A percentile compares a stretch with the other conserved stretches of the same genome.
Conservation (phyloP, 164 flowering plant genomes). For the Cinnamomum chago region DNA sequence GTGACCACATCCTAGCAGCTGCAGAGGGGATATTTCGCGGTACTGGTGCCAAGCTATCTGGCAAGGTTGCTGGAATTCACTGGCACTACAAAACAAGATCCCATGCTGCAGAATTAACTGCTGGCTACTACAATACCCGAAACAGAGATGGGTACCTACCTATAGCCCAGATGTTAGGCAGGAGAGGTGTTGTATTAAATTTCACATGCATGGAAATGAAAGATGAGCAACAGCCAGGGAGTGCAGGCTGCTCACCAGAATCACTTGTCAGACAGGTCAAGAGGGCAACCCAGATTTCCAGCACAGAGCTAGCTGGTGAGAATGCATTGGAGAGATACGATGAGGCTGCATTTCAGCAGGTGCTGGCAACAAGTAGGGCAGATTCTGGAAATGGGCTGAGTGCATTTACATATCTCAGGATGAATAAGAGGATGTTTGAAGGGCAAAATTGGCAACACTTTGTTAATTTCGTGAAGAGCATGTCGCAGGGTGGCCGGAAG, state of each 20-base stretch:
- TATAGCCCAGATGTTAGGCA: conserved; percentile 58
- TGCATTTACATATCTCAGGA: conserved; percentile 77
- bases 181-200: conserved; percentile 61
- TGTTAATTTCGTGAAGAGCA: conserved; percentile 65
- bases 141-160: conserved; percentile 69
- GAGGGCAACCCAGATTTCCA: conserved; percentile 51
- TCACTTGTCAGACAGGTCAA: conserved; percentile 76
- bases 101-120: conserved; percentile 91
- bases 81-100: conserved; percentile 88
- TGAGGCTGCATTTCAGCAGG: conserved; percentile 55
- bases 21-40: conserved; percentile 66
- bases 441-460: conserved; percentile 73
- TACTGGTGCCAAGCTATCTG: conserved; percentile 75
- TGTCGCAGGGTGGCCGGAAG: conserved; percentile 69
- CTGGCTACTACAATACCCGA: conserved; percentile 89
- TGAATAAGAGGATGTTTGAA: conserved; percentile 83
- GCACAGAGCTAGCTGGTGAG: conserved; percentile 80
- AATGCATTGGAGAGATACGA: conserved; percentile 92
- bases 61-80: conserved; percentile 88
- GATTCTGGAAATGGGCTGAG: conserved; percentile 70
- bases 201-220: conserved; percentile 98
- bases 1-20: conserved; percentile 57
- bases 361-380: conserved; percentile 63
- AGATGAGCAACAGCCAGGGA: conserved; percentile 66
- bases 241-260: conserved; percentile 83